Evolutionary conservation across 2,329 filamentous ascomycete species (phyloP).

Genomic region (Dichotomopilus funicola): DNA sequence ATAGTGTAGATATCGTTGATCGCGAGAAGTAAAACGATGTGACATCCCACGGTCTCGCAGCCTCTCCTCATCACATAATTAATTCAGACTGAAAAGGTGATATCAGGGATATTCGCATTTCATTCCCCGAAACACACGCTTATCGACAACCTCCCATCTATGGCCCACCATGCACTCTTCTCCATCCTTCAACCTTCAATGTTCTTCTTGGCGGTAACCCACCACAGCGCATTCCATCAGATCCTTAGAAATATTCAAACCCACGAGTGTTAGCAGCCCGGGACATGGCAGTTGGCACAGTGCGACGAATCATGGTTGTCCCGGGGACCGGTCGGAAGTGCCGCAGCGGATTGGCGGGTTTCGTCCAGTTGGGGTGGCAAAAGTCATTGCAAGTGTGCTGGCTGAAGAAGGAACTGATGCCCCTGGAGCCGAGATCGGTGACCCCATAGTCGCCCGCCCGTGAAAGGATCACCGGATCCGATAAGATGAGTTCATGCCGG

Average conservation of each 20-base stretch:
- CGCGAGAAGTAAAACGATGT: no score
- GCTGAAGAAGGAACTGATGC: slow-evolving; percentile 36
- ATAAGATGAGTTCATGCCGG: slow-evolving; percentile 30
- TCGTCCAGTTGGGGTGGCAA: slow-evolving; percentile 23
- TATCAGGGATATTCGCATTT: no score
- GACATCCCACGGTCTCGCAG: no score
- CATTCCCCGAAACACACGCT: no score
- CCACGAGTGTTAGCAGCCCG: not conserved
- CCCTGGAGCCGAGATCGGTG: slow-evolving; percentile 33
- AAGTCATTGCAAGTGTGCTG: slow-evolving; percentile 30
- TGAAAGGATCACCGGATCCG: slow-evolving; percentile 38
- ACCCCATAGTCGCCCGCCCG: slow-evolving; percentile 31
- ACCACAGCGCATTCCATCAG: not conserved
- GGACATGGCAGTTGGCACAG: slow-evolving; percentile 8
- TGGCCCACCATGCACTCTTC: no score
- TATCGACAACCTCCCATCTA: no score
- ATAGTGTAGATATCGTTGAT: no score
- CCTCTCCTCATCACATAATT: no score
- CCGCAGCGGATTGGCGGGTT: slow-evolving; percentile 7
- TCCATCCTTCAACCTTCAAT: no score
- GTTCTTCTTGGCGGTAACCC: no score
- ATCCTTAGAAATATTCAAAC: not conserved
- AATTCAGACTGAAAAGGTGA: no score
- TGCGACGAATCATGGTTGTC: slow-evolving; percentile 9
- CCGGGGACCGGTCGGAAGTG: slow-evolving; percentile 4